Base-by-base conservation (phyloP, 2,329 filamentous ascomycete species). In the Niveomyces coronatus region DNA sequence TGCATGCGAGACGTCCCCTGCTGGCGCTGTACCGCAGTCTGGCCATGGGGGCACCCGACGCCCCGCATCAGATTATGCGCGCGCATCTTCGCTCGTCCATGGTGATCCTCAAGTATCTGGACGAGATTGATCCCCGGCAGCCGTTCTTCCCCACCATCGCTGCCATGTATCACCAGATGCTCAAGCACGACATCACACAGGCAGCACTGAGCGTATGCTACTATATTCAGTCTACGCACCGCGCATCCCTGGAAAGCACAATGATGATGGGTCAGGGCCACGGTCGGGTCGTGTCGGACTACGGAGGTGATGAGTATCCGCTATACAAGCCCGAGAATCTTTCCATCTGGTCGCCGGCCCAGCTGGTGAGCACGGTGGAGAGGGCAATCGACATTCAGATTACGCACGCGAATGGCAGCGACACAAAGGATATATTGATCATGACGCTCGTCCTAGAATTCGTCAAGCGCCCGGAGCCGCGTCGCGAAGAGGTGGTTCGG, bases 151-250 rank as follows among this genome's bases (percentile, higher is more conserved):
- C 61, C 28, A 63, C 67, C 29, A 58, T 71, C 17, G 61, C 61
- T 45, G 66, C 70, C 41, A 68, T 74, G 61, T 70, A 72, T 39
- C 62, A 71, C 41, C 61, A 71, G 34, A 57, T 72, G 9, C 50
- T 75, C 24, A 71, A 68, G 46, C 63, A 65, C 42, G 71, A 75
- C 44, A 67, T 75, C 17, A 56, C 73, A 15, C 70, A 74, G 49
- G 69, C 71, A 0, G 67, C 69, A 3, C 62, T 75, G 31, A 71
- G 70, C 41, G 56, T 75, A 10, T 75, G 71, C 48, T 73, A 68
- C 45, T 75, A 70, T 40, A 70, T 75, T 49, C 59, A 58, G 26
- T 45, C 50, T n/a, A 50, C 49, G 2, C 43, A 53, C 9, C 54
- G 54, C 5, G 52, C 55, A 20, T 49, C 48, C 26, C 48, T 47